Evolutionary conservation across 495 filamentous ascomycete species (phyloP), one percentile per base, ranked within the genome.

Genomic region (Massariosphaeria phaeospora): DNA sequence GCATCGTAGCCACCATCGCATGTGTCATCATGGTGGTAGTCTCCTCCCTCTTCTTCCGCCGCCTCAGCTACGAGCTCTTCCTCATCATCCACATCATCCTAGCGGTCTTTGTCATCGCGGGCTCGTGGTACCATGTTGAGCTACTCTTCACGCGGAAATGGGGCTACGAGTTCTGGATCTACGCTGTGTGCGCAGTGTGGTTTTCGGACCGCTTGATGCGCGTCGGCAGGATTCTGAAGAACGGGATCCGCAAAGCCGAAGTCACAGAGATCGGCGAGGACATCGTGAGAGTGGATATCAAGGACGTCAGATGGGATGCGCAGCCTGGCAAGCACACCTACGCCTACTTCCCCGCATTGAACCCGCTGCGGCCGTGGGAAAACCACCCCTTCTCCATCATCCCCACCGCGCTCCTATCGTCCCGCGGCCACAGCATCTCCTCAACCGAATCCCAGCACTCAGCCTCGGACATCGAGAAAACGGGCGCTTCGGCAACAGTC

Each of bases 351-450:
- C 75, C 73, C 0, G 72, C 68, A 3, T 45, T 76, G 5, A 64
- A 48, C 33, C 50, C 63, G 25, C 66, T 65, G 25, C 26, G 69
- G 12, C 67, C 68, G 0, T 78, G 75, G 75, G 73, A 76, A 60
- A 78, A 73, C 45, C 74, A 77, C 53, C 75, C 74, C 1, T 78
- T 77, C 46, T 76, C 73, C 1, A 49, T 74, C 1, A 20, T 69
- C 0, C 65, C 69, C 18, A 72, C 70, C 9, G 42, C 63, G 9
- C 40, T 67, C 66, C 15, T 57, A 58, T 1, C 8, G 15, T 52
- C 46, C 9, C 34, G 21, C 15, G 7, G 35, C 18, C 40, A 48
- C 35, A 27, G 55, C 26, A 0, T 38, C 3, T 24, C 36, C 3
- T 34, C 25, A 1, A 23, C 50, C 1, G 40, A 18, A 36, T 40